These are phyloP conservation scores for Sugiyamaella castrensis DNA, from an alignment of 1,139 yeast genomes.

Conservation along the genomic window DNA sequence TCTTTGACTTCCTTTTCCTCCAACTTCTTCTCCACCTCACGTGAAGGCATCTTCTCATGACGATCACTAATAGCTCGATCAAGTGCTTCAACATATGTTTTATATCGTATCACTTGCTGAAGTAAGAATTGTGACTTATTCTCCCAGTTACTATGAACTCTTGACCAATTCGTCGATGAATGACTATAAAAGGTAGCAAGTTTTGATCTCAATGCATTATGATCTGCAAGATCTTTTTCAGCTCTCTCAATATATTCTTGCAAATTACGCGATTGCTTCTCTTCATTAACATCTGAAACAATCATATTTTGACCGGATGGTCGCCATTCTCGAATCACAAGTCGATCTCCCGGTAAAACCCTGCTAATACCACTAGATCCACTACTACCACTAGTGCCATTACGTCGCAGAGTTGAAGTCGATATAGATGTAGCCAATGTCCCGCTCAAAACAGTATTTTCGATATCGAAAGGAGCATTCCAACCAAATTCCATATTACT, in stretches of 20 bases:
- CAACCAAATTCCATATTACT: slow-evolving; percentile 82
- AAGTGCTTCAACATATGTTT: slow-evolving; percentile 31
- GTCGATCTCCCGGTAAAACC: slow-evolving; percentile 29
- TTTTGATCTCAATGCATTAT: slow-evolving; percentile 29
- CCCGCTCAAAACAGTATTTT: neutral
- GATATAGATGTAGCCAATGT: slow-evolving; percentile 4
- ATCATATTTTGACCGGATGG: slow-evolving; percentile 35
- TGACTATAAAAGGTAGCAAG: slow-evolving; percentile 30
- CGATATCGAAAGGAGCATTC: slow-evolving; percentile 37
- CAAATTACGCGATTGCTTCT: slow-evolving; percentile 30
- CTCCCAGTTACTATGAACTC: slow-evolving; percentile 37
- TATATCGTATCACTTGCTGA: slow-evolving; percentile 34
- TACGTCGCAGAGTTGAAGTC: slow-evolving; percentile 8
- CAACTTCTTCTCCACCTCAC: neutral
- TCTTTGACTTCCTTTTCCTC: neutral
- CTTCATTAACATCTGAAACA: slow-evolving; percentile 34
- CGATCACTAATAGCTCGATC: slow-evolving; percentile 27
- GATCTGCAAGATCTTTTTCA: slow-evolving; percentile 32
- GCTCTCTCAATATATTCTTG: slow-evolving; percentile 29
- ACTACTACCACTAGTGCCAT: slow-evolving; percentile 1
- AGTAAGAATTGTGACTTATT: slow-evolving; percentile 33
- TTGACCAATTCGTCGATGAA: slow-evolving; percentile 28
- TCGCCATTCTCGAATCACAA: slow-evolving; percentile 34
- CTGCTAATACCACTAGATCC: neutral
- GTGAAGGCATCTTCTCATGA: slow-evolving; percentile 11